These are phyloP conservation scores for Paramecium sexaurelia DNA, from an alignment of 73 alveolate genomes.

Conservation along the genomic window DNA sequence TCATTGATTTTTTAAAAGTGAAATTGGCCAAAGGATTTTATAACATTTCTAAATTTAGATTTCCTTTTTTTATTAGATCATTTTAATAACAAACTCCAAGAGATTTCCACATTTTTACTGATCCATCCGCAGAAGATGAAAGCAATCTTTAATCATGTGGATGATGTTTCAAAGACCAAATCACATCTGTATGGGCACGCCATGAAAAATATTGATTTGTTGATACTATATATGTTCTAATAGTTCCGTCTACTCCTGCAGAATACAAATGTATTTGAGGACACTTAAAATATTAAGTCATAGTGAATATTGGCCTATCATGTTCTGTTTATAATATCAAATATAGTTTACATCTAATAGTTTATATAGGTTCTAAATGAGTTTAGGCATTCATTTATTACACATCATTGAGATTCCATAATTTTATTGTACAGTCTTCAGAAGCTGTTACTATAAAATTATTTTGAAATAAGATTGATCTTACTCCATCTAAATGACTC, in stretches of 20 bases:
- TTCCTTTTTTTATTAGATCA: slow-evolving; percentile 20
- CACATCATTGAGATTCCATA: slow-evolving; percentile 71
- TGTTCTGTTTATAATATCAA: slow-evolving; percentile 50
- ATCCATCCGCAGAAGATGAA: slow-evolving; percentile 75
- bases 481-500: slow-evolving; percentile 72
- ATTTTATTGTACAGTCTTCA: slow-evolving; percentile 79
- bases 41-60: slow-evolving; percentile 32
- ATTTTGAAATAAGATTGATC: slow-evolving; percentile 65
- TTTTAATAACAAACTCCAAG: slow-evolving; percentile 51
- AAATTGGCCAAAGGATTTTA: slow-evolving; percentile 59
- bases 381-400: slow-evolving; percentile 55
- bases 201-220: slow-evolving; percentile 64
- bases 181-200: slow-evolving; percentile 75
- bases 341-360: slow-evolving; percentile 51
- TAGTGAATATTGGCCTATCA: slow-evolving; percentile 68
- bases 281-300: slow-evolving; percentile 64
- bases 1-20: slow-evolving; percentile 61
- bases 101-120: slow-evolving; percentile 77
- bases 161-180: slow-evolving; percentile 74
- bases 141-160: slow-evolving; percentile 69
- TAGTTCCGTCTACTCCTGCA: slow-evolving; percentile 81
- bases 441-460: slow-evolving; percentile 66
- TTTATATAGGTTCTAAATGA: slow-evolving; percentile 66
- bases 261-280: slow-evolving; percentile 72
- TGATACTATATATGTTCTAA: slow-evolving; percentile 67